These are phyloP conservation scores for Periglandula ipomoeae DNA, from an alignment of 2,329 filamentous ascomycete genomes.

Conservation along the genomic window DNA sequence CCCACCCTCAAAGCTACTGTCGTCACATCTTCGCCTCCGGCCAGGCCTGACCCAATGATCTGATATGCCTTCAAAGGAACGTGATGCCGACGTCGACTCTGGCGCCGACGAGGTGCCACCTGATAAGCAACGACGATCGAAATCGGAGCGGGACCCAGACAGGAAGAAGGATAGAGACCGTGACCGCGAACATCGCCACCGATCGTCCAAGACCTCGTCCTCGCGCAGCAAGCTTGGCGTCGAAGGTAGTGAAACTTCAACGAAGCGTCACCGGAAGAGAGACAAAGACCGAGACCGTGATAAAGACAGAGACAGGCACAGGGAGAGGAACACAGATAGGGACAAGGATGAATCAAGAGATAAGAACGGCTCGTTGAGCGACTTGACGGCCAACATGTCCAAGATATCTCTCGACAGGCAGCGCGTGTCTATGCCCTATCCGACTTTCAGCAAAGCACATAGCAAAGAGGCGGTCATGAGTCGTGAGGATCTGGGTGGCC, in stretches of 20 bases:
- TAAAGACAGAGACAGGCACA: slow-evolving; percentile 24
- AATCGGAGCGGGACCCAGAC: slow-evolving; percentile 27
- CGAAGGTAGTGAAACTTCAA: slow-evolving; percentile 30
- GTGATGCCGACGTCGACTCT: slow-evolving; percentile 28
- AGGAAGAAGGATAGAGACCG: slow-evolving; percentile 16
- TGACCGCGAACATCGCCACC: slow-evolving; percentile 26
- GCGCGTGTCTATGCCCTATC: slow-evolving; percentile 58
- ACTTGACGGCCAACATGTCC: slow-evolving; percentile 40
- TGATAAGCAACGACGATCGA: slow-evolving; percentile 31
- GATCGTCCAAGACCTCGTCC: slow-evolving; percentile 32
- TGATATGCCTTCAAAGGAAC: slow-evolving; percentile 33
- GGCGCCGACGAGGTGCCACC: slow-evolving; percentile 27
- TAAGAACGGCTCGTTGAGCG: slow-evolving; percentile 31
- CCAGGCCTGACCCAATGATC: slow-evolving; percentile 17
- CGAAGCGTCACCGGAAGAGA: slow-evolving; percentile 22
- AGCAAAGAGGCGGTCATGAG: slow-evolving; percentile 77
- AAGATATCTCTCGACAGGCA: slow-evolving; percentile 29
- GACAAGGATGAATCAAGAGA: slow-evolving; percentile 23
- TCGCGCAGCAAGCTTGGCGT: slow-evolving; percentile 31
- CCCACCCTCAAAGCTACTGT: not conserved
- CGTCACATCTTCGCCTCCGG: not conserved
- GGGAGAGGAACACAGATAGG: slow-evolving; percentile 23
- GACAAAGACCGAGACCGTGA: slow-evolving; percentile 22
- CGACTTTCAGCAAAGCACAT: slow-evolving; percentile 79
- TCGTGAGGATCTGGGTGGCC: slow-evolving; percentile 38